Base-by-base conservation (phyloP, 805 yeast species). In the Starmerella bombicola region DNA sequence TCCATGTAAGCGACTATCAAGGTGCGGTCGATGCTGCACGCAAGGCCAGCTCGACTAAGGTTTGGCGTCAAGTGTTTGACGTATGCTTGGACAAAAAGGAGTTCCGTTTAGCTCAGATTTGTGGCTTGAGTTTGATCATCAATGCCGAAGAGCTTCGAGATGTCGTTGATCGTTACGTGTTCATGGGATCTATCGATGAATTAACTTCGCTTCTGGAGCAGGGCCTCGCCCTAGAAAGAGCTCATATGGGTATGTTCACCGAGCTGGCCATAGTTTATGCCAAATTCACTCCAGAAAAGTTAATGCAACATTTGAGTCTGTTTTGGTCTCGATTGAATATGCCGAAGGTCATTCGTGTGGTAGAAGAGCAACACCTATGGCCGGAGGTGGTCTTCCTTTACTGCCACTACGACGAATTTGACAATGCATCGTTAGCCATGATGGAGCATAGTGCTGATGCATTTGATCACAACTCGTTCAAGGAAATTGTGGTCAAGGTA, bases 221-320 rank as follows among this genome's bases (percentile, higher is more conserved):
- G 55, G 97, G 97, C 50, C 71, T 91, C 45, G 93, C 95, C 31
- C 71, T 91, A 53, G 98, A 91, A 69, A 81, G 98, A 62, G 98
- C 98, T 29, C 98, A 91, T 60, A 91, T 91, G 98, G 98, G 97
- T 54, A 88, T 91, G 96, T 91, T 91, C 62, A 91, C 98, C 9
- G 96, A 86, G 64, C 71, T 91, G 54, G 95, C 97, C 18, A 71
- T 82, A 35, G 69, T 91, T 53, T 91, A 88, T 67, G 73, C 93
- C 50, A 88, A 86, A 62, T 91, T 86, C 65, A 74, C 76, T 47
- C 95, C 96, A 22, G 81, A 76, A 38, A 80, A 76, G 64, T 81
- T 93, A 41, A 81, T 83, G 84, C 97, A 91, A 64, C 97, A 91
- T 65, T 71, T 91, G 73, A 86, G 86, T 62, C 68, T 91, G 56